A percentile compares a stretch with the other conserved stretches of the same genome.
Evolutionary conservation across 2,329 filamentous ascomycete species (phyloP).

Genomic region (Rhynchosporium graminicola): DNA sequence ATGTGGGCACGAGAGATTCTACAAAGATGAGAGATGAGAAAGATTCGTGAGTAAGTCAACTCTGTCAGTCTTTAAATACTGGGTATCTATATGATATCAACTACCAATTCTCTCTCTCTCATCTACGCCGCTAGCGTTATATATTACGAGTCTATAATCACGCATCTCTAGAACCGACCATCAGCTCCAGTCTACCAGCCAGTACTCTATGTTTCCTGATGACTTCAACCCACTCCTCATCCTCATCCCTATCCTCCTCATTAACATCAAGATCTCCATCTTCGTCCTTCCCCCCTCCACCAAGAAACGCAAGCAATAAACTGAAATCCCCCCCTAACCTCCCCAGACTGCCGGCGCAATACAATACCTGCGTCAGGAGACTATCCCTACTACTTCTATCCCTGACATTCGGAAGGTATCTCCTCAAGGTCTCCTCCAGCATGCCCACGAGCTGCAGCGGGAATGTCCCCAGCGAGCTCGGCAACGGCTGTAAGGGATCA

Average conservation of each 20-base stretch:
- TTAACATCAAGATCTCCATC: slow-evolving; percentile 39
- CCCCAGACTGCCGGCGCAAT: slow-evolving; percentile 88
- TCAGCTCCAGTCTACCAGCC: slow-evolving; percentile 74
- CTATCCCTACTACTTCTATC: slow-evolving; percentile 83
- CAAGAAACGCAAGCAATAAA: slow-evolving; percentile 71
- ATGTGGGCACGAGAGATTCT: too few relatives aligned
- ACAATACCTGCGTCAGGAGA: slow-evolving; percentile 86
- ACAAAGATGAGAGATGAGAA: too few relatives aligned
- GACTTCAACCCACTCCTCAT: slow-evolving; percentile 80
- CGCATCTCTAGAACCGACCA: slow-evolving; percentile 50
- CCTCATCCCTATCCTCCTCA: slow-evolving; percentile 45
- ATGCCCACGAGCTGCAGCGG: slow-evolving; percentile 80
- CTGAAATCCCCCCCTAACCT: slow-evolving; percentile 91
- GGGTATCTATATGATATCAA: too few relatives aligned
- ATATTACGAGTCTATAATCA: slow-evolving; percentile 10
- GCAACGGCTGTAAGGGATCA: slow-evolving; percentile 60
- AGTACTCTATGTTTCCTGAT: slow-evolving; percentile 85
- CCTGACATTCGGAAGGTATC: slow-evolving; percentile 78
- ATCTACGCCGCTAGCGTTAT: background rate
- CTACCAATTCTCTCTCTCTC: background rate
- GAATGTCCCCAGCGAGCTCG: slow-evolving; percentile 79
- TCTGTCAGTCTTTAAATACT: too few relatives aligned
- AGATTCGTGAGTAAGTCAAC: too few relatives aligned
- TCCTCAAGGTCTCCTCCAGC: slow-evolving; percentile 72
- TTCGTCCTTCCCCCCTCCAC: slow-evolving; percentile 35